Evolutionary conservation across 768 basidiomycete species (phyloP), one percentile per base, ranked within the genome.

Genomic region (Chalciporus sphaerocephalus): DNA sequence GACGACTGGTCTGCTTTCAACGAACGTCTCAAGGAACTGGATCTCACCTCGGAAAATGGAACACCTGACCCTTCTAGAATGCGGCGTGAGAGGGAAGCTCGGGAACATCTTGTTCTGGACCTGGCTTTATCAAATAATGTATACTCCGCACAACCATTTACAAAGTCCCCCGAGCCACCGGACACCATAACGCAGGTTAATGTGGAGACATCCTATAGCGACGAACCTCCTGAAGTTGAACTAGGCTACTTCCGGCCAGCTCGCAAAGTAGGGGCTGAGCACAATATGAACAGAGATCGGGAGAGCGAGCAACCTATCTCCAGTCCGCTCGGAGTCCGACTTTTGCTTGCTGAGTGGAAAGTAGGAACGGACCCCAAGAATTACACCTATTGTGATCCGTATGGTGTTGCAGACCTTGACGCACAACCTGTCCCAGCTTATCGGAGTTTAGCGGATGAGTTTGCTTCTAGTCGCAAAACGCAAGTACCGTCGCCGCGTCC

Each of bases 331-430:
- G 83, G 83, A 3, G 80, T 84, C 9, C 73, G 82, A 22, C 68
- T 82, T 17, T 70, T 91, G 32, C 61, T 91, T 44, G 73, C 75
- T 45, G 83, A 85, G 34, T 91, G 88, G 88, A 71, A 78, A 40
- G 48, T 78, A 18, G 80, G 83, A 11, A 51, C 66, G 2, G 69
- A 80, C 60, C 77, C 79, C 4, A 62, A 69, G 2, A 58, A 71
- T 6, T 83, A 79, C 51, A 53, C 57, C 3, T 85, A 80, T 55
- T 59, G 50, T 9, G 81, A 87, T 52, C 77, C 78, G 1, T 87
- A 85, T 56, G 69, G 68, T 36, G 53, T 60, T 21, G 59, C 50
- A 6, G 51, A 54, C n/a, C 48, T 50, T n/a, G 64, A 59, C 3
- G 18, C 24, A 38, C 44, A 38, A 16, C 44, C 56, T 5, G 38